Evolutionary conservation across 352 stramenopile genomes (phyloP).

Genomic region (Phytopythium boreale): DNA sequence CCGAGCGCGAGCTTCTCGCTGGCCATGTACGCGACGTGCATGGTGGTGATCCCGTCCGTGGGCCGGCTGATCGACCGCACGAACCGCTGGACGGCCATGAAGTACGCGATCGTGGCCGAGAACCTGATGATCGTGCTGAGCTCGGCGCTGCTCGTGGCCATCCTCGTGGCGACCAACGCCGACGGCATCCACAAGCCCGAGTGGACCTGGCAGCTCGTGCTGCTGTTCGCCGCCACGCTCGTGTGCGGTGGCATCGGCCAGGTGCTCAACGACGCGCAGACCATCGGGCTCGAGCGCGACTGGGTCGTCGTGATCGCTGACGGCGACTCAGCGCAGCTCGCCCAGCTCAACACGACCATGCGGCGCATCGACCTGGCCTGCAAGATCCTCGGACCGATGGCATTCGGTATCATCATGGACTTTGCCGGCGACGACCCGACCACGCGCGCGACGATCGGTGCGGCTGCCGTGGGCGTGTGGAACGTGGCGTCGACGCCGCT

Average conservation of each 20-base stretch:
- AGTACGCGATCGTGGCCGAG: conserved; percentile 64
- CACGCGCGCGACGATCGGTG: conserved; percentile 61
- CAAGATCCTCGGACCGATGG: conserved; percentile 67
- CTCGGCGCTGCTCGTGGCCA: conserved; percentile 45
- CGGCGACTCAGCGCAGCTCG: conserved; percentile 36
- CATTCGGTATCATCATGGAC: conserved; percentile 79
- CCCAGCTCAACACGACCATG: conserved; percentile 67
- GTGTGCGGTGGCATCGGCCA: conserved; percentile 71
- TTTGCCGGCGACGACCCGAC: conserved; percentile 62
- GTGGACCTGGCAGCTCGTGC: conserved; percentile 47
- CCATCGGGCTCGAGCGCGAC: conserved; percentile 77
- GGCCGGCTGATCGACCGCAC: conserved; percentile 58
- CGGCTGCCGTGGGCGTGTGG: conserved; percentile 67
- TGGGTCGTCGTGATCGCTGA: conserved; percentile 81
- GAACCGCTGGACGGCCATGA: conserved; percentile 68
- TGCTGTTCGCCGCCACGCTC: conserved; percentile 50
- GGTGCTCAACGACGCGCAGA: conserved; percentile 78
- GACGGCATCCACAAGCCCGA: conserved; percentile 46
- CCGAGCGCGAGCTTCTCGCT: conserved; percentile 73
- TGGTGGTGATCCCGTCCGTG: conserved; percentile 64
- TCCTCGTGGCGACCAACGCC: conserved; percentile 55
- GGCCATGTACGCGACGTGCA: conserved; percentile 67
- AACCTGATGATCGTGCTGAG: conserved; percentile 74
- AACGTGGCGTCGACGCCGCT: conserved; percentile 74
- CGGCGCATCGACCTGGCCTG: conserved; percentile 78